Percentiles rank a stretch among this genome's conserved stretches.
Conservation (phyloP, 257 asterid genomes). For the Perilla frutescens region DNA sequence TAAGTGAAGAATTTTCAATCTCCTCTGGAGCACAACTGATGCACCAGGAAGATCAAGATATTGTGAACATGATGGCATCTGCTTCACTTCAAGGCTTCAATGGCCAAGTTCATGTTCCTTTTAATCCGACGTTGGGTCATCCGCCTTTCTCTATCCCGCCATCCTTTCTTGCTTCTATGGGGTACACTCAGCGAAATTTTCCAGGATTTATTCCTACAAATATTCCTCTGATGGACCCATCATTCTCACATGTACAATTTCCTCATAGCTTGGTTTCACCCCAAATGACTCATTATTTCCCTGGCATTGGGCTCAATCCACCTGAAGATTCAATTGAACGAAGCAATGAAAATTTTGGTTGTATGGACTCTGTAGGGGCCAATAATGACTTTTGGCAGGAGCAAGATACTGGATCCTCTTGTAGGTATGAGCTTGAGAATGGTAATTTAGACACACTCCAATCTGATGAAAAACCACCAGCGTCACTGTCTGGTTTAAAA, state of each 20-base stretch:
- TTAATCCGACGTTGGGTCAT: constrained; percentile 64
- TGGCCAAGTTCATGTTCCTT: constrained; percentile 65
- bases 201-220: constrained; percentile 65
- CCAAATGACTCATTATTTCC: constrained; percentile 61
- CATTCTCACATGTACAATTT: constrained; percentile 63
- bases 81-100: constrained; percentile 73
- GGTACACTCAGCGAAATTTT: constrained; percentile 64
- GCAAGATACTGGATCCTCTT: constrained; percentile 56
- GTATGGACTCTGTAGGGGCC: constrained; percentile 55
- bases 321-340: constrained; percentile 64
- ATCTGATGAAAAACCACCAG: constrained; percentile 57
- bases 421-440: constrained; percentile 57
- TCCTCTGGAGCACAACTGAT: constrained; percentile 55
- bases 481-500: constrained; percentile 54
- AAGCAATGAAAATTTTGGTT: constrained; percentile 53
- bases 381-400: constrained; percentile 70
- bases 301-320: constrained; percentile 57
- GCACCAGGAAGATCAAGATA: constrained; percentile 85
- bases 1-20: constrained; percentile 63
- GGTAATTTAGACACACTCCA: constrained; percentile 51
- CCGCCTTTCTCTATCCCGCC: constrained; percentile 71
- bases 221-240: constrained; percentile 57
- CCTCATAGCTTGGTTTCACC: constrained; percentile 69
- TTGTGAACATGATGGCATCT: constrained; percentile 83
- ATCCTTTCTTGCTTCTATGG: constrained; percentile 73